phyloP scores from a whole-genome alignment of 768 basidiomycete genomes.

The Ramaria rubella region DNA sequence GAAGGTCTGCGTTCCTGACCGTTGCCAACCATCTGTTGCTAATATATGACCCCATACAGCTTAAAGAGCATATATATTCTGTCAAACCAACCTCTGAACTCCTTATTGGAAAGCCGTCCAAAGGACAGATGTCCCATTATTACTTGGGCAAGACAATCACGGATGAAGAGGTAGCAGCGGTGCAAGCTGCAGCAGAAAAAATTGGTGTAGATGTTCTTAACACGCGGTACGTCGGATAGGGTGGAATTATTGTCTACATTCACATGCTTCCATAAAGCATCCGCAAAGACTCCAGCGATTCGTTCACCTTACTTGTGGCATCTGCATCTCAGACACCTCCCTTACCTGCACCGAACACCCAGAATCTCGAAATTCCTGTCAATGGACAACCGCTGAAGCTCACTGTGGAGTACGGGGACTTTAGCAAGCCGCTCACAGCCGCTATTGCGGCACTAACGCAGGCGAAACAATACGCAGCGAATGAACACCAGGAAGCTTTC shows the following conservation, averaged over 20 bases:
- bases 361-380: conserved; percentile 37
- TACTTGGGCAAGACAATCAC: conserved; percentile 68
- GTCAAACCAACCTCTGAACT: conserved; percentile 55
- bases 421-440: conserved; percentile 47
- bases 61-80: conserved; percentile 71
- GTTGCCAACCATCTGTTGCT: too few relatives aligned
- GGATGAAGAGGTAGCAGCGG: conserved; percentile 71
- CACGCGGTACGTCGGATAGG: conserved; percentile 53
- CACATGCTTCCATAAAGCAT: conserved; percentile 40
- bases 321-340: conserved; percentile 39
- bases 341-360: conserved; percentile 27
- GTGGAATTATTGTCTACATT: not conserved
- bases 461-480: conserved; percentile 71
- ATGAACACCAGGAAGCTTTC: conserved; percentile 67
- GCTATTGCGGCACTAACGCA: conserved; percentile 49
- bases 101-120: conserved; percentile 69
- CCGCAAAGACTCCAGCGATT: conserved; percentile 52
- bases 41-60: conserved; percentile 30
- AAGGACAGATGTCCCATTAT: conserved; percentile 78
- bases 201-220: conserved; percentile 72
- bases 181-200: conserved; percentile 72
- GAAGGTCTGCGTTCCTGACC: too few relatives aligned
- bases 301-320: conserved; percentile 71
- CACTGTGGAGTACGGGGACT: conserved; percentile 72
- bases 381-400: conserved; percentile 42